These are phyloP conservation scores for Prunus persica DNA, from an alignment of 306 rosid species.

Conservation along the genomic window Prunus_persica_NCBIv2 NC_034013.1:2888001-2888500, in stretches of 20 bases:
- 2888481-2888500: background rate
- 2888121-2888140: background rate
- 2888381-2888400: background rate
- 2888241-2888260: background rate
- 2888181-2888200: background rate
- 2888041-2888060: constrained; percentile 6
- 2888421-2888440: background rate
- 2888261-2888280: background rate
- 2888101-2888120: background rate
- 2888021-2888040: constrained; percentile 71
- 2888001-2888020: constrained; percentile 54
- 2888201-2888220: background rate
- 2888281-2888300: too few species aligned
- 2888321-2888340: background rate
- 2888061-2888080: constrained; percentile 22
- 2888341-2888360: background rate
- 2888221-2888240: background rate
- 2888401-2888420: background rate
- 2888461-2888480: background rate
- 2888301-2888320: background rate
- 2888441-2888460: background rate
- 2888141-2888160: background rate
- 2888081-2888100: constrained; percentile 13
- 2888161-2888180: background rate
- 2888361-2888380: background rate